Percentiles rank a stretch among this genome's conserved stretches.
Evolutionary conservation across 2,329 filamentous ascomycete species (phyloP).

Genomic region (Verruconis gallopava): DNA sequence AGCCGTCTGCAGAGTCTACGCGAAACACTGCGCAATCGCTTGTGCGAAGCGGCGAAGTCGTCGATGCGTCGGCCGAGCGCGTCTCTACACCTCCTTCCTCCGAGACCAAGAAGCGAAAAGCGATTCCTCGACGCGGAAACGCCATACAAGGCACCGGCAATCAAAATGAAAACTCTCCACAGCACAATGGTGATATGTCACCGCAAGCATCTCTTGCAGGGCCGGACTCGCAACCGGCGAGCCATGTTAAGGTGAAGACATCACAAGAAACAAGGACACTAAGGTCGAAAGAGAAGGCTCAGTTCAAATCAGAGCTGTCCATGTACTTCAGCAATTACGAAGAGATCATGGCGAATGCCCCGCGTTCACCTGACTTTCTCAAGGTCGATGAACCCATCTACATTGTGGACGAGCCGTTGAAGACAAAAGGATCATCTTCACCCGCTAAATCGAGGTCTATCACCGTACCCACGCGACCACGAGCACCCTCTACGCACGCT

Average conservation of each 20-base stretch:
- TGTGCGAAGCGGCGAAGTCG: background rate
- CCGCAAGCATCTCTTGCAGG: background rate
- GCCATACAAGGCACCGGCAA: background rate
- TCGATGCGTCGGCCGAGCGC: background rate
- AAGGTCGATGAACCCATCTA: constrained; percentile 61
- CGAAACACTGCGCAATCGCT: background rate
- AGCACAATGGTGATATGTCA: too few species aligned
- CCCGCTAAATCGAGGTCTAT: constrained; percentile 15
- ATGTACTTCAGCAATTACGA: constrained; percentile 91
- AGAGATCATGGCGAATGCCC: constrained; percentile 77
- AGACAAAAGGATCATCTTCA: constrained; percentile 16
- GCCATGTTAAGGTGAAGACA: background rate
- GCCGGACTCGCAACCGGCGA: background rate
- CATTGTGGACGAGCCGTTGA: constrained; percentile 46
- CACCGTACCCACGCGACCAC: constrained; percentile 18
- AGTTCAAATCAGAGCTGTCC: constrained; percentile 82
- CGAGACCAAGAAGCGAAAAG: background rate
- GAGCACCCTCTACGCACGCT: background rate
- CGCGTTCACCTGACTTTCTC: constrained; percentile 67
- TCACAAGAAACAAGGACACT: constrained; percentile 53
- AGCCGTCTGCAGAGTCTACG: background rate
- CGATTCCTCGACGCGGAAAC: background rate
- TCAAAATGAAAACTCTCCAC: too few species aligned
- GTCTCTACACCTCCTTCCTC: background rate
- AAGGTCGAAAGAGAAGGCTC: constrained; percentile 70